Percentiles rank a stretch among this genome's conserved stretches.
phyloP scores from a whole-genome alignment of 495 filamentous ascomycete species.

The Aspergillus mulundensis region DNA sequence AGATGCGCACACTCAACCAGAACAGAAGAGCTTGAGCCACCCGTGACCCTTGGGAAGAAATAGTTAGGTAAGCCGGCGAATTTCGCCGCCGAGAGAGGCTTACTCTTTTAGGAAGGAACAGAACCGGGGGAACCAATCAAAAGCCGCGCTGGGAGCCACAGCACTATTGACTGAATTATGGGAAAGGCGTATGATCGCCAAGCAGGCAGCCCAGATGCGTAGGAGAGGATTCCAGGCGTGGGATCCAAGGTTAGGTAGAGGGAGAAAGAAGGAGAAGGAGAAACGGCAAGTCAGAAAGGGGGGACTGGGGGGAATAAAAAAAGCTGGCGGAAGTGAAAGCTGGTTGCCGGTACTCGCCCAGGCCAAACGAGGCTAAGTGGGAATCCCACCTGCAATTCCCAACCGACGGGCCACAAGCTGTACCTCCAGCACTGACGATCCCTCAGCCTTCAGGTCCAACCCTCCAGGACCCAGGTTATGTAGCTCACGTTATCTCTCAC shows the following conservation, averaged over 20 bases:
- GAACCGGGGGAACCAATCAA: slow-evolving; percentile 7
- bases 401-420: slow-evolving; percentile 10
- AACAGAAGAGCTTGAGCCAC: slow-evolving; percentile 14
- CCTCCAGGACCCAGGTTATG: not conserved
- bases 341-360: slow-evolving; percentile 6
- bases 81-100: slow-evolving; percentile 10
- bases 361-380: slow-evolving; percentile 10
- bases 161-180: slow-evolving; percentile 2
- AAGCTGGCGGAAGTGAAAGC: not conserved
- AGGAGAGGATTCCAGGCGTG: not conserved
- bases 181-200: not conserved
- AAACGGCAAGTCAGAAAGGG: slow-evolving; percentile 1
- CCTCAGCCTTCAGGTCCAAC: slow-evolving; percentile 1
- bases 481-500: not conserved
- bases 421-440: slow-evolving; percentile 4
- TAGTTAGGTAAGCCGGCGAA: slow-evolving; percentile 13
- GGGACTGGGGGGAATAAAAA: slow-evolving; percentile 9
- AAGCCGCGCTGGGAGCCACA: not conserved
- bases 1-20: slow-evolving; percentile 2
- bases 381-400: no score
- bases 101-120: slow-evolving; percentile 1
- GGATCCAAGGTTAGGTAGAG: not conserved
- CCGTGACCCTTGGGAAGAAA: slow-evolving; percentile 7
- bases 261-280: slow-evolving; percentile 1
- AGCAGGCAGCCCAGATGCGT: not conserved